Conservation (phyloP, 768 basidiomycete genomes). For the Macrolepiota albuminosa region DNA sequence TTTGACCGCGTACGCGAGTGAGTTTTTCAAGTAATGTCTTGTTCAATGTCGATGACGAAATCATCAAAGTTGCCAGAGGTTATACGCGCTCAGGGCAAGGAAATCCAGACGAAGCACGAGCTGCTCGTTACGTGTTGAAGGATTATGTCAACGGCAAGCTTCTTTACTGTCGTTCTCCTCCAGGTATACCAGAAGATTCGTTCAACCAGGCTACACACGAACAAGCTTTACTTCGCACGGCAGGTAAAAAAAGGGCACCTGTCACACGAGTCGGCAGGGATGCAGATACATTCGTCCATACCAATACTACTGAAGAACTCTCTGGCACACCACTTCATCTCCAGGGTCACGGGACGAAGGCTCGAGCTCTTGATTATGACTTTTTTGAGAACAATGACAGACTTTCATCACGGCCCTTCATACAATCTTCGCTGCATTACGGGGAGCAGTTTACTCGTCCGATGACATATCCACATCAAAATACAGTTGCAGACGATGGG, state of each 20-base stretch:
- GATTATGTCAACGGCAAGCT: constrained; percentile 96
- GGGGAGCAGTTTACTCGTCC: constrained; percentile 61
- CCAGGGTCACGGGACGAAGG: constrained; percentile 43
- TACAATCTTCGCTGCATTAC: constrained; percentile 52
- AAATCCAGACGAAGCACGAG: constrained; percentile 93
- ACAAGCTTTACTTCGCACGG: constrained; percentile 50
- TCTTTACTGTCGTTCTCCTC: constrained; percentile 88
- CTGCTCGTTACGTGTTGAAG: constrained; percentile 89
- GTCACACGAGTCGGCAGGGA: constrained; percentile 79
- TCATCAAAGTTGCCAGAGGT: constrained; percentile 78
- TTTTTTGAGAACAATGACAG: constrained; percentile 68
- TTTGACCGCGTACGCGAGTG: constrained; percentile 88
- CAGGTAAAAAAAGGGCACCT: constrained; percentile 87
- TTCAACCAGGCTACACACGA: constrained; percentile 77
- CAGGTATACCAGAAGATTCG: constrained; percentile 51
- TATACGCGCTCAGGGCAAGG: constrained; percentile 93
- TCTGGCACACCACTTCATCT: constrained; percentile 18
- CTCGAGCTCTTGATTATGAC: constrained; percentile 67
- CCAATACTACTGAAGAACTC: constrained; percentile 23
- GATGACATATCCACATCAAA: constrained; percentile 79
- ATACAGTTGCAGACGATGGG: constrained; percentile 74
- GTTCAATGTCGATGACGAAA: constrained; percentile 12
- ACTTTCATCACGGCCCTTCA: constrained; percentile 55
- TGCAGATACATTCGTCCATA: constrained; percentile 75
- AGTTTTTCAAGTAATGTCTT: constrained; percentile 28